A percentile compares a stretch with the other conserved stretches of the same genome.
Conservation (phyloP, 352 stramenopile genomes). For the Globisporangium camurandrum region DNA sequence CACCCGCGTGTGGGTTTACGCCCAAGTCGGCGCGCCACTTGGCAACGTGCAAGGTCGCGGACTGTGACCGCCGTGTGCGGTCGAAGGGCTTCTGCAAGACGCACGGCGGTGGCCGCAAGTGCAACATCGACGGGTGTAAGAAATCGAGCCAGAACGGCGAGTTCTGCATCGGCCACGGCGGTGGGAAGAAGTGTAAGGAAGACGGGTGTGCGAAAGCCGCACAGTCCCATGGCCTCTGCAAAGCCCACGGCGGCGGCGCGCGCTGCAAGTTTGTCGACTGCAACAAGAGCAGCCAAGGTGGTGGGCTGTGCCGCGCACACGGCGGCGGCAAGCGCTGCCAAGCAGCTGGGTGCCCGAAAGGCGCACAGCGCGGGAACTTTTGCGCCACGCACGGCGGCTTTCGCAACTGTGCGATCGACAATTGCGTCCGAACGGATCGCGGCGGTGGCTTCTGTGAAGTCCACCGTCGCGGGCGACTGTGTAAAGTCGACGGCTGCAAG, state of each 20-base stretch:
- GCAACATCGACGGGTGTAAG: constrained; percentile 79
- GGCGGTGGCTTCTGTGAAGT: constrained; percentile 82
- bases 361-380: constrained; percentile 78
- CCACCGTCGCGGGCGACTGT: constrained; percentile 70
- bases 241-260: constrained; percentile 73
- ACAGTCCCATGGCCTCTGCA: constrained; percentile 80
- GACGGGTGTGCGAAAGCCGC: constrained; percentile 75
- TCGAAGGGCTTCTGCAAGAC: constrained; percentile 86
- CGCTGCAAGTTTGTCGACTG: constrained; percentile 80
- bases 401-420: constrained; percentile 83
- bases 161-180: constrained; percentile 83
- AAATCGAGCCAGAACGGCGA: constrained; percentile 84
- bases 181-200: constrained; percentile 84
- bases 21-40: constrained; percentile 50
- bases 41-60: constrained; percentile 51
- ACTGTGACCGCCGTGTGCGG: constrained; percentile 54
- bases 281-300: constrained; percentile 78
- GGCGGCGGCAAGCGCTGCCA: constrained; percentile 78
- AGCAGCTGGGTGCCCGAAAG: constrained; percentile 64
- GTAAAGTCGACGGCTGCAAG: constrained; percentile 82
- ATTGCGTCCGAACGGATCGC: constrained; percentile 74
- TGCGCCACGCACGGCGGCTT: constrained; percentile 80
- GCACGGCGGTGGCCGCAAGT: constrained; percentile 74
- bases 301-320: constrained; percentile 67
- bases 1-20: constrained; percentile 5